phyloP scores from a whole-genome alignment of 2,329 filamentous ascomycete genomes.

The Trichoderma asperellum region DNA sequence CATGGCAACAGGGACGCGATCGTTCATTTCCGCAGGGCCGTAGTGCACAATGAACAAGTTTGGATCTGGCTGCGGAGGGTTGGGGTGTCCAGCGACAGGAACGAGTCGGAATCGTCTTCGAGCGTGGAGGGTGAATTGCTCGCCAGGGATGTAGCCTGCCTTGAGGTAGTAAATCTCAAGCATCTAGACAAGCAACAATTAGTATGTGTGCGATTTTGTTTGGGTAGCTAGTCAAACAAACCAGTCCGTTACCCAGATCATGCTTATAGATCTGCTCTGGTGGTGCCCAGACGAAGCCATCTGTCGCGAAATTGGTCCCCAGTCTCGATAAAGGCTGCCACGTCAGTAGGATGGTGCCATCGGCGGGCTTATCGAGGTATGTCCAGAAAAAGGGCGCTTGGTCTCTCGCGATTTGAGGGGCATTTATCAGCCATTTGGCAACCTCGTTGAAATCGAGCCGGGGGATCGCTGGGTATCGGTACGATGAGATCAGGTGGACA shows the following conservation, averaged over 20 bases:
- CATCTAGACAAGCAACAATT: slow-evolving; percentile 55
- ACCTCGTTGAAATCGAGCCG: slow-evolving; percentile 75
- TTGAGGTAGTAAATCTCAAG: slow-evolving; percentile 89
- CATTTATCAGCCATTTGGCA: slow-evolving; percentile 80
- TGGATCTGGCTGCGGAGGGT: slow-evolving; percentile 72
- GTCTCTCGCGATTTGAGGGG: slow-evolving; percentile 83
- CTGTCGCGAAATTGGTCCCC: slow-evolving; percentile 77
- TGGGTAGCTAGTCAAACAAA: slow-evolving; percentile 43
- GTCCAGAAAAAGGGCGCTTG: slow-evolving; percentile 90
- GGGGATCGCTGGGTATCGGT: slow-evolving; percentile 75
- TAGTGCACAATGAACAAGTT: slow-evolving; percentile 93
- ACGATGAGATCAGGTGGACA: slow-evolving; percentile 85
- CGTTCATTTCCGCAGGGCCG: slow-evolving; percentile 71
- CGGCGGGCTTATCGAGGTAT: slow-evolving; percentile 79
- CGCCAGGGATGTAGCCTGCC: slow-evolving; percentile 76
- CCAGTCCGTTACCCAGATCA: slow-evolving; percentile 66
- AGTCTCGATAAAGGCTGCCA: slow-evolving; percentile 82
- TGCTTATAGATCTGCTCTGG: slow-evolving; percentile 77
- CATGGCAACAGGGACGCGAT: slow-evolving; percentile 70
- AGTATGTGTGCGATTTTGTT: slow-evolving; percentile 29
- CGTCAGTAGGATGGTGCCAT: slow-evolving; percentile 80
- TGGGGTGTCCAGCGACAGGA: slow-evolving; percentile 70
- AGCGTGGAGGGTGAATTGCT: slow-evolving; percentile 74
- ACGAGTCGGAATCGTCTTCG: slow-evolving; percentile 85
- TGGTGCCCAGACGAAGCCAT: slow-evolving; percentile 91